A percentile compares a stretch with the other conserved stretches of the same genome.
Evolutionary conservation across 768 basidiomycete genomes (phyloP).

Genomic region (Kwoniella dendrophila): DNA sequence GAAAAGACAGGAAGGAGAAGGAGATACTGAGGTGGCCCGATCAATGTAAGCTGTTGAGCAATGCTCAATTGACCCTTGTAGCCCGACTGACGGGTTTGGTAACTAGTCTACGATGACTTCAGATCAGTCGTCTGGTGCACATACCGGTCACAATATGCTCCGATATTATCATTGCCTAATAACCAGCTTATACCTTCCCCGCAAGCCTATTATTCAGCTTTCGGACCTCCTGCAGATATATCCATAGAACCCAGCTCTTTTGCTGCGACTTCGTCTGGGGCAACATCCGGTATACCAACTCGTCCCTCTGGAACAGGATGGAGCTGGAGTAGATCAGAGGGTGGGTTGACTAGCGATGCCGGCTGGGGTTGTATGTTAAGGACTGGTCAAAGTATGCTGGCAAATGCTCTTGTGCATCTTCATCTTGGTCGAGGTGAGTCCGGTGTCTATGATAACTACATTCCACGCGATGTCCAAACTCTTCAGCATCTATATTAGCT

Average conservation of each 20-base stretch:
- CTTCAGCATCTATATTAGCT: too few relatives aligned
- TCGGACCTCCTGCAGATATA: slow-evolving; percentile 31
- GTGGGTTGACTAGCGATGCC: slow-evolving; percentile 73
- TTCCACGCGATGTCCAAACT: too few relatives aligned
- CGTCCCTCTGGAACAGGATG: slow-evolving; percentile 38
- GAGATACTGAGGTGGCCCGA: slow-evolving; percentile 60
- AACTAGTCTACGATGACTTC: neutral
- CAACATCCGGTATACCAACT: slow-evolving; percentile 8
- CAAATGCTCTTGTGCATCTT: slow-evolving; percentile 73
- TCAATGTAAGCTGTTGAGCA: slow-evolving; percentile 40
- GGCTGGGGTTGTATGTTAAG: slow-evolving; percentile 93
- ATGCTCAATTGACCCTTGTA: neutral
- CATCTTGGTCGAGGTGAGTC: slow-evolving; percentile 73
- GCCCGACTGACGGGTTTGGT: neutral
- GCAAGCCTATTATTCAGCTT: slow-evolving; percentile 44
- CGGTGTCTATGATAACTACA: neutral
- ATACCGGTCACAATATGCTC: slow-evolving; percentile 82
- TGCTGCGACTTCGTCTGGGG: neutral
- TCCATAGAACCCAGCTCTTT: slow-evolving; percentile 1
- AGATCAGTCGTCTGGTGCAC: slow-evolving; percentile 75
- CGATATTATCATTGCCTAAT: slow-evolving; percentile 62
- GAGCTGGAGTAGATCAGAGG: slow-evolving; percentile 64
- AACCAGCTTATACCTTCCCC: slow-evolving; percentile 44
- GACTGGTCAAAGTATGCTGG: slow-evolving; percentile 80
- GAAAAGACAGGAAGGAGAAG: slow-evolving; percentile 47